Evolutionary conservation across 441 rosid species (phyloP), one percentile per base, ranked within the genome.

Genomic region (Pelargonium australe): DNA sequence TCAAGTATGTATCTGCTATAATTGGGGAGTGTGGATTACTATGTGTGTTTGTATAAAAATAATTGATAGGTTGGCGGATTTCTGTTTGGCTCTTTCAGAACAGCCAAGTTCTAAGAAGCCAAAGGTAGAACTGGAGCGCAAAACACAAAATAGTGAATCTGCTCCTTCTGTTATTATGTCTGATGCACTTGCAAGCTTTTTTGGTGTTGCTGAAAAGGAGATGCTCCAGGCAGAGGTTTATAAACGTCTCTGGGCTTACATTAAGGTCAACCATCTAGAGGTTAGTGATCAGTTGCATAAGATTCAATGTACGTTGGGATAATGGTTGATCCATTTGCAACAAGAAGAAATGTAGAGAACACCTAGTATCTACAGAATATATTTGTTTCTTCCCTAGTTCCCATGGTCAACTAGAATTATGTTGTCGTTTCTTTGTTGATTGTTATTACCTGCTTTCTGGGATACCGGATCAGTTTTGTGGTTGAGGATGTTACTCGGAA

Each of bases 81-180:
- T 4, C 14, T 76, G 25, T 65, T 68, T 80, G 67, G 37, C 37
- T 3, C 37, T 31, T 31, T 4, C 86, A 88, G 94, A 92, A 85
- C 93, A 85, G 65, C 75, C 91, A 74, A 74, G 81, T 78, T 90
- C 82, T 14, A 92, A 90, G 82, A 81, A 85, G 60, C 78, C 66
- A 53, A 89, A 90, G 84, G 80, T 80, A 51, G 95, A 85, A 47
- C 76, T 66, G 43, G 91, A 89, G 80, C 55, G 85, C 68, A 70
- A 71, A 64, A 78, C 71, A 51, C 85, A 73, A 73, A 78, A 67
- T 61, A 55, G 77, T 17, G 87, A 82, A 77, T 69, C 81, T 69
- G 70, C 53, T 64, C 40, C 78, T 40, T 73, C 81, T 73, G 73
- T 79, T 37, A 25, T 81, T 40, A 80, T 86, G 78, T 88, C 94